These are phyloP conservation scores for Colletotrichum agaves DNA, from an alignment of 2,329 filamentous ascomycete genomes.

Conservation along the genomic window DNA sequence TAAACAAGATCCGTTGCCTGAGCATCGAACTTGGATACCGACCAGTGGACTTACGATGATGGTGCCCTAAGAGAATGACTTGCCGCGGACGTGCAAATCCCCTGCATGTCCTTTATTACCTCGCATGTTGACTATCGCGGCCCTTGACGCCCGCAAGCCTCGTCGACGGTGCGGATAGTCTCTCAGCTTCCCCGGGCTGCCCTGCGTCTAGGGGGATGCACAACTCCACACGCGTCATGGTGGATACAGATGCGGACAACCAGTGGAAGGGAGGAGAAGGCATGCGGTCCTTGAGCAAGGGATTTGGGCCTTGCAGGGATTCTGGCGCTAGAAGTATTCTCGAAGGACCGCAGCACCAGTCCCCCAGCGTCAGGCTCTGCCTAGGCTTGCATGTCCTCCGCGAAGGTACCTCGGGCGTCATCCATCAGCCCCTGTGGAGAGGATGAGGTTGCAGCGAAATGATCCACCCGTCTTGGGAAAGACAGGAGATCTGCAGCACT, in stretches of 20 bases:
- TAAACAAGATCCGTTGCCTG: not conserved
- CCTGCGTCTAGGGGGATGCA: not conserved
- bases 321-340: not conserved
- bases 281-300: not conserved
- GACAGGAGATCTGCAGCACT: constrained; percentile 18
- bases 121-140: not conserved
- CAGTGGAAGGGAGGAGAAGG: not conserved
- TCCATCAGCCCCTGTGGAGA: too few species aligned
- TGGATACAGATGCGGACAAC: not conserved
- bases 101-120: constrained; percentile 19
- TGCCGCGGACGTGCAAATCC: not conserved
- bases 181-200: not conserved
- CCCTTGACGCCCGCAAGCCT: constrained; percentile 13
- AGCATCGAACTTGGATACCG: constrained; percentile 3
- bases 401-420: too few species aligned
- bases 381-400: too few species aligned
- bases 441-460: too few species aligned
- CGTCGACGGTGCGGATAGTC: not conserved
- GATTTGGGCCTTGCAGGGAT: not conserved
- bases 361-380: not conserved
- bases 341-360: too few species aligned
- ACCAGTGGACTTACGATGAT: not conserved
- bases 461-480: too few species aligned
- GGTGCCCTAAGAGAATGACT: constrained; percentile 9
- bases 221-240: not conserved